A percentile compares a stretch with the other conserved stretches of the same genome.
Evolutionary conservation across 305 asterid species (phyloP).

Genomic region (Fraxinus greggii): DNA sequence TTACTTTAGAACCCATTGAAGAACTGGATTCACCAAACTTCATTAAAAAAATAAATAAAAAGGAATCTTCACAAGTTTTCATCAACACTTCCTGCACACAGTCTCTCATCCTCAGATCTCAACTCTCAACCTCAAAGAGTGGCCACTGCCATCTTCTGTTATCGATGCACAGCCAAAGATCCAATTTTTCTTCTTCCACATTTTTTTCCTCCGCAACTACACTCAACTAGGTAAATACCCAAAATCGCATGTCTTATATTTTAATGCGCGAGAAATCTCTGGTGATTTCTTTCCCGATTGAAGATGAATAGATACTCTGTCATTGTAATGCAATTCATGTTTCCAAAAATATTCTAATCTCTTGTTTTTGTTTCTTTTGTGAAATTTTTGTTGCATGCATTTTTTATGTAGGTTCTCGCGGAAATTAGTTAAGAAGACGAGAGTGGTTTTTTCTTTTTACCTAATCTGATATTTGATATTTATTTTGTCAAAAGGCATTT

Average conservation of each 20-base stretch:
- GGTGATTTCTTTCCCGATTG: background rate
- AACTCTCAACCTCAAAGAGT: background rate
- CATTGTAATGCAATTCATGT: background rate
- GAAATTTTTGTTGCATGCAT: background rate
- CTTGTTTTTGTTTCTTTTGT: background rate
- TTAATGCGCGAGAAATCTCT: background rate
- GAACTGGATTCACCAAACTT: background rate
- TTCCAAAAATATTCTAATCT: background rate
- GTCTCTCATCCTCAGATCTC: background rate
- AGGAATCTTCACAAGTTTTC: background rate
- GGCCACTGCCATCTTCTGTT: background rate
- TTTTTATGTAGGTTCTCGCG: background rate
- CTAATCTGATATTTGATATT: background rate
- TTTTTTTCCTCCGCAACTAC: background rate
- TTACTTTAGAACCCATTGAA: background rate
- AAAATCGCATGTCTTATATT: background rate
- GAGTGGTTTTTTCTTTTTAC: background rate
- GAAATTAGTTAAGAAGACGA: background rate
- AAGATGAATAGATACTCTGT: background rate
- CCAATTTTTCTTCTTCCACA: background rate
- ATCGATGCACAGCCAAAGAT: background rate
- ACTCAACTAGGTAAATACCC: background rate
- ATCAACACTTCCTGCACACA: background rate
- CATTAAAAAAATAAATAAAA: background rate
- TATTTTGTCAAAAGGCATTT: background rate